These are phyloP conservation scores for Suillus luteus DNA, from an alignment of 768 basidiomycete species.

Conservation along the genomic window DNA sequence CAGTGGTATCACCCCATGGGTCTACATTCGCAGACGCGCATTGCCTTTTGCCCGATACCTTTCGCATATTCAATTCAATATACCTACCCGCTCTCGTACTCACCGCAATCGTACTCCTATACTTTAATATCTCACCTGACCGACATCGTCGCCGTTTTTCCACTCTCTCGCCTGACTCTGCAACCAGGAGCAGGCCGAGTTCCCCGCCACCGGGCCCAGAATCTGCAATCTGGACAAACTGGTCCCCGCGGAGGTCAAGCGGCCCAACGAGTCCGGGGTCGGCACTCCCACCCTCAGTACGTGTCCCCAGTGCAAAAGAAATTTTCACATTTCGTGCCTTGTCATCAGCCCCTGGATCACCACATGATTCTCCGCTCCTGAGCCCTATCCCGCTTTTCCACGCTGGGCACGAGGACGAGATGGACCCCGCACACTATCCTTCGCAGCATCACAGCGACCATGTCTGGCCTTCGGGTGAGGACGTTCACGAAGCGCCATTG, in stretches of 20 bases:
- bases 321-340: slow-evolving; percentile 44
- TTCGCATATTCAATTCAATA: slow-evolving; percentile 54
- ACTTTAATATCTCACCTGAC: slow-evolving; percentile 41
- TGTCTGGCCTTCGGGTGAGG: slow-evolving; percentile 33
- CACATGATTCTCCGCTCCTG: slow-evolving; percentile 41
- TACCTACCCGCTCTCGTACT: slow-evolving; percentile 68
- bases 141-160: slow-evolving; percentile 22
- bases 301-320: slow-evolving; percentile 39
- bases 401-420: slow-evolving; percentile 46
- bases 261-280: slow-evolving; percentile 42
- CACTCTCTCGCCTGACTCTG: slow-evolving; percentile 36
- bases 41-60: slow-evolving; percentile 80
- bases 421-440: slow-evolving; percentile 54
- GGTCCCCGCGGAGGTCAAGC: slow-evolving; percentile 45
- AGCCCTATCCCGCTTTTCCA: slow-evolving; percentile 38
- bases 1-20: slow-evolving; percentile 25
- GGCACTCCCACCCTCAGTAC: slow-evolving; percentile 37
- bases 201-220: slow-evolving; percentile 33
- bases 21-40: slow-evolving; percentile 62
- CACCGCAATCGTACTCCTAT: slow-evolving; percentile 49
- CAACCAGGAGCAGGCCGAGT: slow-evolving; percentile 29
- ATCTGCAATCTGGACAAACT: slow-evolving; percentile 40
- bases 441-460: slow-evolving; percentile 40
- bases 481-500: slow-evolving; percentile 5
- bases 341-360: slow-evolving; percentile 36